phyloP scores from a whole-genome alignment of 345 rosid species.

The Psidium guajava region DNA sequence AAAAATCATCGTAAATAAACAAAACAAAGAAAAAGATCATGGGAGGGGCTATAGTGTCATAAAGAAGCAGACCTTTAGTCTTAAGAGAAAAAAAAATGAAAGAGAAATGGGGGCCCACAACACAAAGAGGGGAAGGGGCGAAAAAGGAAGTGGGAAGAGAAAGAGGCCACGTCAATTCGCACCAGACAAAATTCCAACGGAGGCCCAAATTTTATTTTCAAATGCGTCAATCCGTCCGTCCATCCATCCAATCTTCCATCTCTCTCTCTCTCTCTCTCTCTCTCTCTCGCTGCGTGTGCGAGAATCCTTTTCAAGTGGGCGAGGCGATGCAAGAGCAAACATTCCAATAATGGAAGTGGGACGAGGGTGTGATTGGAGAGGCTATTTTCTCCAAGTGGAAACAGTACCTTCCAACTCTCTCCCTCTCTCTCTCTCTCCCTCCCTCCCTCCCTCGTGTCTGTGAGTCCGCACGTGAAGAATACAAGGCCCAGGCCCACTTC shows the following conservation, averaged over 20 bases:
- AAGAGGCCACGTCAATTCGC: slow-evolving; percentile 18
- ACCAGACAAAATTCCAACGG: slow-evolving; percentile 2
- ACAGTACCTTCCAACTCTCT: slow-evolving; percentile 12
- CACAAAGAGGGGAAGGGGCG: neutral
- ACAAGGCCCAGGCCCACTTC: neutral
- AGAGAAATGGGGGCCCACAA: neutral
- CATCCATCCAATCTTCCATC: neutral
- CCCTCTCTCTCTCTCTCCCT: neutral
- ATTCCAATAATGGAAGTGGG: slow-evolving; percentile 58
- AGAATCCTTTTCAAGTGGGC: slow-evolving; percentile 5
- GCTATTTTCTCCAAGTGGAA: slow-evolving; percentile 41
- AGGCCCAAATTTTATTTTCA: neutral
- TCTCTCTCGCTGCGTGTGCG: neutral
- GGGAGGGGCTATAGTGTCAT: neutral
- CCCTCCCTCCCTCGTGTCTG: neutral
- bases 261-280: neutral
- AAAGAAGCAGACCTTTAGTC: neutral
- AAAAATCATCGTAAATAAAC: neutral
- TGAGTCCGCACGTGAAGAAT: neutral
- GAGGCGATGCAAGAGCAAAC: slow-evolving; percentile 13
- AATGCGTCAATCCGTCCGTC: neutral
- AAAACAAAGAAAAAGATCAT: neutral
- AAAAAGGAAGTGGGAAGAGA: neutral
- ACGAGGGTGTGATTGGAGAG: slow-evolving; percentile 31
- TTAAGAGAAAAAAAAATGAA: neutral